Evolutionary conservation across 768 basidiomycete genomes (phyloP), one percentile per base, ranked within the genome.

Genomic region (Cubamyces lactineus): DNA sequence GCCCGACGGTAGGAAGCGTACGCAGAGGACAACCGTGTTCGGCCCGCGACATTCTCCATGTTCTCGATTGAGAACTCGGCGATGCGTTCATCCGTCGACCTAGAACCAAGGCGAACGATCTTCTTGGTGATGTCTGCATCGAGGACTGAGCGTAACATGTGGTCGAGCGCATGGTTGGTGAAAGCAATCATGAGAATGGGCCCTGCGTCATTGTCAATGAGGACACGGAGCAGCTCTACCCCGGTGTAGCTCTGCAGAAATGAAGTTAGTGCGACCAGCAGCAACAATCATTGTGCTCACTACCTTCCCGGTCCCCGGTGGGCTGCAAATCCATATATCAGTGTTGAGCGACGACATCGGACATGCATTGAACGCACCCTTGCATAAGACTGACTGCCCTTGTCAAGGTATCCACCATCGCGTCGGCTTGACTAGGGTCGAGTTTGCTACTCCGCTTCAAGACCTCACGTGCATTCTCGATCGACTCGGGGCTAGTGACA

Each of bases 131-230:
- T 89, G 0, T 73, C 70, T 0, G 81, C 82, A 65, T 92, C 87
- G 0, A 91, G 77, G 6, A 91, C 81, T 0, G 84, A 83, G 8
- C 75, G 74, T 1, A 92, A 74, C 74, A 91, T 80, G 63, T 91
- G 88, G 57, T 92, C 90, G 1, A 92, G 78, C 0, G 91, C 91
- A 48, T 91, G 91, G 65, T 92, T 91, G 0, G 91, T 92, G 72
- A 86, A 90, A 0, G 89, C 81, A 39, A 86, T 80, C 69, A 86
- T 72, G 6, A 80, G 58, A 54, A 61, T 19, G 5, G 41, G 28
- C 1, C 77, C 74, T 50, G 85, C 71, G 6, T 77, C 59, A 66
- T 83, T 85, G 1, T 74, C 71, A 4, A 88, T 70, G n/a, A 92
- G 75, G 5, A 90, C 83, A 0, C 87, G 83, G 8, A 92, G 69